Conservation (phyloP, 2,329 filamentous ascomycete species). For the Hymenoscyphus occultus region DNA sequence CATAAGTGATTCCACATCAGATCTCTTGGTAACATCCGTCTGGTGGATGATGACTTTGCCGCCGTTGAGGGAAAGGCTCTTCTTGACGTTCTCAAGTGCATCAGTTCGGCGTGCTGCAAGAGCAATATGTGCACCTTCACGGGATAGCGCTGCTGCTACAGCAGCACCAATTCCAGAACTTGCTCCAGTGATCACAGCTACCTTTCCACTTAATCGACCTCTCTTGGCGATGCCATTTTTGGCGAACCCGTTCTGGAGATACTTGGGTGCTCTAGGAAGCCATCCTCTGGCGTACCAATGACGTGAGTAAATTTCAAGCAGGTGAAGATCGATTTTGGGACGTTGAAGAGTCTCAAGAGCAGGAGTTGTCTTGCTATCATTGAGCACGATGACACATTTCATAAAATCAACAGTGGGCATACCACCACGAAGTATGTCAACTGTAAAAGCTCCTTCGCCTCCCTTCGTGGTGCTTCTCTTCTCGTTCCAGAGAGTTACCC, state of each 20-base stretch:
- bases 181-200: slow-evolving; percentile 75
- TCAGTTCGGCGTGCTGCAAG: slow-evolving; percentile 69
- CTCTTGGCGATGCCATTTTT: slow-evolving; percentile 42
- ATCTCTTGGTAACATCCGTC: slow-evolving; percentile 69
- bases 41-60: slow-evolving; percentile 65
- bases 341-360: slow-evolving; percentile 56
- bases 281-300: slow-evolving; percentile 80
- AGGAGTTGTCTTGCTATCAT: slow-evolving; percentile 65
- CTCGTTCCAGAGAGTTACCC: slow-evolving; percentile 71
- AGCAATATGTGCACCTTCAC: slow-evolving; percentile 68
- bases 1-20: slow-evolving; percentile 66
- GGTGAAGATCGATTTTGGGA: slow-evolving; percentile 63
- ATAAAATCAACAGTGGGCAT: slow-evolving; percentile 76
- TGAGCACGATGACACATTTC: slow-evolving; percentile 67
- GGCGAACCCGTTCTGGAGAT: slow-evolving; percentile 44
- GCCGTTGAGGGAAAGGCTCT: slow-evolving; percentile 53
- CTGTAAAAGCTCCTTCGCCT: slow-evolving; percentile 70
- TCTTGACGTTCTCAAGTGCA: slow-evolving; percentile 65
- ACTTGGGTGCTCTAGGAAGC: slow-evolving; percentile 61
- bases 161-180: slow-evolving; percentile 79
- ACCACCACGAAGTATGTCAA: slow-evolving; percentile 75
- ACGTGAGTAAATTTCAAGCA: slow-evolving; percentile 76
- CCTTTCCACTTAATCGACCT: slow-evolving; percentile 63
- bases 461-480: slow-evolving; percentile 62
- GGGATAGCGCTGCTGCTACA: slow-evolving; percentile 64